phyloP scores from a whole-genome alignment of 176 grass and related monocot species.

The Rhynchospora tenuis region DNA sequence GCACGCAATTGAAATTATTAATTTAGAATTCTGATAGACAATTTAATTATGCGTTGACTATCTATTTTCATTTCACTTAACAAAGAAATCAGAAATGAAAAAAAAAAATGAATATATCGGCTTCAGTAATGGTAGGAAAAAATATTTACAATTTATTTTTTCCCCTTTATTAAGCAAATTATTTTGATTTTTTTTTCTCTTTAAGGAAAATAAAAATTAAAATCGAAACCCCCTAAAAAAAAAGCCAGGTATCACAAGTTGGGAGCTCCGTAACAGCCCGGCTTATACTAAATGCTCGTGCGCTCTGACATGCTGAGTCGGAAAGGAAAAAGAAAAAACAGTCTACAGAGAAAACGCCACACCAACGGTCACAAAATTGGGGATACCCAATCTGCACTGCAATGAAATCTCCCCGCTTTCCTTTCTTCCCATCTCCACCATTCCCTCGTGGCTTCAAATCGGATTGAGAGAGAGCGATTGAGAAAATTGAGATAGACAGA shows the following conservation, averaged over 20 bases:
- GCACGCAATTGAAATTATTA: too few relatives aligned
- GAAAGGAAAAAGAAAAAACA: constrained; percentile 14
- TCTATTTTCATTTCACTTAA: too few relatives aligned
- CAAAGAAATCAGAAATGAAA: too few relatives aligned
- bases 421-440: constrained; percentile 12
- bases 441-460: constrained; percentile 9
- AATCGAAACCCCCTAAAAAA: neutral
- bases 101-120: too few relatives aligned
- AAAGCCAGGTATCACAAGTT: neutral
- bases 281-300: constrained; percentile 1
- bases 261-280: neutral
- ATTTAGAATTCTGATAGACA: too few relatives aligned
- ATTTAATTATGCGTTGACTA: too few relatives aligned
- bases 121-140: too few relatives aligned
- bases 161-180: neutral
- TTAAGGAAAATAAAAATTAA: neutral
- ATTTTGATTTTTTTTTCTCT: neutral
- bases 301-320: constrained; percentile 27
- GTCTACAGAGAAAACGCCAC: constrained; percentile 45
- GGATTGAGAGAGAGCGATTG: neutral
- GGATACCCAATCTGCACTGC: neutral
- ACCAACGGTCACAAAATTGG: constrained; percentile 53
- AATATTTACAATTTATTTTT: too few relatives aligned
- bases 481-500: neutral
- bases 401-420: neutral